A percentile compares a stretch with the other conserved stretches of the same genome.
phyloP scores from a whole-genome alignment of 495 filamentous ascomycete species.

The Polyplosphaeria fusca region DNA sequence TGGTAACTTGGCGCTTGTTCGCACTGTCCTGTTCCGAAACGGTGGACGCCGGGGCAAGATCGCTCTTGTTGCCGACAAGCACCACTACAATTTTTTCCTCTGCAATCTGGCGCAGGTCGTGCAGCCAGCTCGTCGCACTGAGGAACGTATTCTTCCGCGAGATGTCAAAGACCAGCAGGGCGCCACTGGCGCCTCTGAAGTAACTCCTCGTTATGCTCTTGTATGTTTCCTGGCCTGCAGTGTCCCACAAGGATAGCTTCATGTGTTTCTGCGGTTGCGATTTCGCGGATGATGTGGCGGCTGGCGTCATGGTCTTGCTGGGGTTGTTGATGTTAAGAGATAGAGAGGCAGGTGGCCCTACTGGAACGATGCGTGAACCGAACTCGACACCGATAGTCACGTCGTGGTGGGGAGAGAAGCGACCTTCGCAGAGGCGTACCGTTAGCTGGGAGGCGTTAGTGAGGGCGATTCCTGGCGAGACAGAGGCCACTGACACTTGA shows the following conservation, averaged over 20 bases:
- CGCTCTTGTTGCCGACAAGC: constrained; percentile 90
- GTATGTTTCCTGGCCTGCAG: constrained; percentile 94
- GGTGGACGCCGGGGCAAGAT: constrained; percentile 54
- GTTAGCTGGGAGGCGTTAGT: constrained; percentile 57
- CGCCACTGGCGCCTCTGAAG: constrained; percentile 89
- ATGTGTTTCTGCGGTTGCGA: constrained; percentile 63
- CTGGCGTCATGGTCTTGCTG: constrained; percentile 16
- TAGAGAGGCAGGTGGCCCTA: constrained; percentile 70
- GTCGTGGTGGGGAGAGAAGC: constrained; percentile 88
- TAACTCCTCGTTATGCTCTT: constrained; percentile 93
- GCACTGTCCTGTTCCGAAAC: constrained; percentile 35
- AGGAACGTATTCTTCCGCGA: constrained; percentile 78
- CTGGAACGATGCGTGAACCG: constrained; percentile 87
- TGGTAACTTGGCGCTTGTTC: constrained; percentile 73
- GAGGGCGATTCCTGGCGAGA: not conserved
- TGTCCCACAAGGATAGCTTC: constrained; percentile 85
- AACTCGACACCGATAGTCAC: constrained; percentile 99
- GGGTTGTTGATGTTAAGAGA: constrained; percentile 46
- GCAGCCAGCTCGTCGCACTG: constrained; percentile 84
- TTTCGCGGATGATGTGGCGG: constrained; percentile 44
- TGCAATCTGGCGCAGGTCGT: constrained; percentile 86
- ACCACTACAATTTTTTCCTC: constrained; percentile 92
- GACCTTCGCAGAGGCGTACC: constrained; percentile 94
- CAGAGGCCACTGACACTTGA: constrained; percentile 54
- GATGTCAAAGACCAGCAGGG: constrained; percentile 93